Conservation (phyloP, 306 rosid species). For the Quercus alba region DNA sequence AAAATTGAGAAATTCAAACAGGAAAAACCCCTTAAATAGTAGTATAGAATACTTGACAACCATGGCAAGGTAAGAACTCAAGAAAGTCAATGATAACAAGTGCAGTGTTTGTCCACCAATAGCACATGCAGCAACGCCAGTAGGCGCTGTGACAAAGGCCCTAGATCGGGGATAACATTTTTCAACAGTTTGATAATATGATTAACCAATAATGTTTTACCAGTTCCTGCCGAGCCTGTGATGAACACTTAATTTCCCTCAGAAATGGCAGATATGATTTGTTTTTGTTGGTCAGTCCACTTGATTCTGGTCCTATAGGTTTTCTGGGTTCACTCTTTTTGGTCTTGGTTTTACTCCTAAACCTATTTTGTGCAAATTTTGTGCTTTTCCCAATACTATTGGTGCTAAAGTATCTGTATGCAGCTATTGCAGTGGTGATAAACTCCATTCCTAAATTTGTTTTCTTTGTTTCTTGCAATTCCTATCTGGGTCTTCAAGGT, state of each 20-base stretch:
- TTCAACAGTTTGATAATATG: slow-evolving; percentile 29
- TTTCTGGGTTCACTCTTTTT: slow-evolving; percentile 3
- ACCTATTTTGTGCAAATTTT: background rate
- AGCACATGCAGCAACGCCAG: slow-evolving; percentile 57
- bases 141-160: slow-evolving; percentile 48
- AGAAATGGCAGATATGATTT: slow-evolving; percentile 30
- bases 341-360: background rate
- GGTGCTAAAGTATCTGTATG: slow-evolving; percentile 30
- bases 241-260: slow-evolving; percentile 43
- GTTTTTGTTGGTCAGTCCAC: slow-evolving; percentile 49
- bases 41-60: no score
- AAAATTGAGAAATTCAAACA: no score
- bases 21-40: no score
- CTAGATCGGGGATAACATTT: slow-evolving; percentile 23
- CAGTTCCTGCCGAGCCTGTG: slow-evolving; percentile 57
- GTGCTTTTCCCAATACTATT: background rate
- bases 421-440: slow-evolving; percentile 11
- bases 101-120: slow-evolving; percentile 55
- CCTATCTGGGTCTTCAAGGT: slow-evolving; percentile 6
- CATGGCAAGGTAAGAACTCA: no score
- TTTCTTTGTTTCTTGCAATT: background rate
- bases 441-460: background rate
- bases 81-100: background rate
- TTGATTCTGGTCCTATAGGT: background rate
- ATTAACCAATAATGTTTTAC: slow-evolving; percentile 38